Percentiles rank a stretch among this genome's conserved stretches.
These are phyloP conservation scores for Ascochyta viciae-villosae DNA, from an alignment of 2,329 filamentous ascomycete species.

Conservation along the genomic window DNA sequence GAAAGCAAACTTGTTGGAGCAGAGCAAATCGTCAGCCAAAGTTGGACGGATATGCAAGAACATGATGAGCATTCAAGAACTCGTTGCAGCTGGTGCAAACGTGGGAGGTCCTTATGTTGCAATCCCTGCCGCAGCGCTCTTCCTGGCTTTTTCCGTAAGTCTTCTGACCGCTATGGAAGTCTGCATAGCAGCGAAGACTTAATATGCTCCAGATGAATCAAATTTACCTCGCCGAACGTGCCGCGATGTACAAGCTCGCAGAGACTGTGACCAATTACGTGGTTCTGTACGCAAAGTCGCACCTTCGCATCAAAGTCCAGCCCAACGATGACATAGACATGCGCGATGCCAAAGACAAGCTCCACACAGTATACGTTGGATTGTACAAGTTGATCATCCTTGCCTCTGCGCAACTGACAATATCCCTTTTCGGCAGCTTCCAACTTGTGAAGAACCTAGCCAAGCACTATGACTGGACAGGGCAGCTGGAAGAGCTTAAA, in stretches of 20 bases:
- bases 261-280: slow-evolving; percentile 19
- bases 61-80: slow-evolving; percentile 23
- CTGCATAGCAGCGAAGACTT: not conserved
- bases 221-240: slow-evolving; percentile 21
- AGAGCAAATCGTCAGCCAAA: slow-evolving; percentile 16
- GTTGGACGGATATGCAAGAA: slow-evolving; percentile 17
- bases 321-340: slow-evolving; percentile 21
- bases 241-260: slow-evolving; percentile 24
- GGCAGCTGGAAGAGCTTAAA: slow-evolving; percentile 20
- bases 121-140: slow-evolving; percentile 24
- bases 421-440: slow-evolving; percentile 18
- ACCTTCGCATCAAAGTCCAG: slow-evolving; percentile 13
- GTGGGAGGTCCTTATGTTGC: slow-evolving; percentile 28
- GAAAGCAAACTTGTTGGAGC: slow-evolving; percentile 12
- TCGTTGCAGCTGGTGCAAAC: slow-evolving; percentile 22
- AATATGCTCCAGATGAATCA: slow-evolving; percentile 15
- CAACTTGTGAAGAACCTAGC: slow-evolving; percentile 22
- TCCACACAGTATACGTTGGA: slow-evolving; percentile 21
- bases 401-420: slow-evolving; percentile 23
- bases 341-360: slow-evolving; percentile 18
- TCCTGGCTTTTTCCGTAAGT: slow-evolving; percentile 27
- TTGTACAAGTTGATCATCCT: slow-evolving; percentile 23
- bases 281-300: slow-evolving; percentile 20
- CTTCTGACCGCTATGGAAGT: not conserved
- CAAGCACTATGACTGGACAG: slow-evolving; percentile 29